Evolutionary conservation across 2,329 filamentous ascomycete species (phyloP), one percentile per base, ranked within the genome.

Genomic region (Corynespora cassiicola): DNA sequence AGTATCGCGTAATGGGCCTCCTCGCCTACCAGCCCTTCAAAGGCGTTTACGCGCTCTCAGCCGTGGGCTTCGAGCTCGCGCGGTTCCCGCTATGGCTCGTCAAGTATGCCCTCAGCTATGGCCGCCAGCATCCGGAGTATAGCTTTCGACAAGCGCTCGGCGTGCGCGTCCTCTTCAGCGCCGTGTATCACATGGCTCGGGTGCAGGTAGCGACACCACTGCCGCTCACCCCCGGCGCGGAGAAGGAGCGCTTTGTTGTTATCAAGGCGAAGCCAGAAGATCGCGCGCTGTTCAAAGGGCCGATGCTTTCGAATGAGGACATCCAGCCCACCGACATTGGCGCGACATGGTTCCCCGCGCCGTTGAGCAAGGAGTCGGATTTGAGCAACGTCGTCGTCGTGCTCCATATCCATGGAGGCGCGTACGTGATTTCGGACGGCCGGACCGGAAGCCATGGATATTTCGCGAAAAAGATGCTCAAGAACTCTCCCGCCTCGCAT

Each of bases 371-470:
- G 2, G 29, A 30, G 1, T 42, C 35, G 7, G 44, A 59, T 24
- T 42, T 45, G 22, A 44, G 23, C 20, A 48, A 46, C 16, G 44
- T 55, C 34, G 62, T 50, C 2, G 66, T 77, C 1, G 52, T 76
- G 6, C 58, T 78, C 5, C 75, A 78, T 42, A 62, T 77, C 36
- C 76, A 78, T 50, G 75, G 75, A 29, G 76, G 76, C 25, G 75
- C 71, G 1, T 79, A 68, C 47, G 69, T 76, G 1, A 54, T 70
- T 12, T 73, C 71, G 28, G 69, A 74, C 41, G 73, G 72, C 7
- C 51, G 73, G 14, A 64, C 58, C 5, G 41, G 45, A 16, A 65
- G 66, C 28, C 51, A 56, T 5, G 66, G 68, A 1, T 66, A 50
- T 31, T 49, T 60, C 20, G 53, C 58, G 0, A 37, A 38, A 7